Conservation (phyloP, 108 stramenopile species). For the Discostella stelligeroides region DNA sequence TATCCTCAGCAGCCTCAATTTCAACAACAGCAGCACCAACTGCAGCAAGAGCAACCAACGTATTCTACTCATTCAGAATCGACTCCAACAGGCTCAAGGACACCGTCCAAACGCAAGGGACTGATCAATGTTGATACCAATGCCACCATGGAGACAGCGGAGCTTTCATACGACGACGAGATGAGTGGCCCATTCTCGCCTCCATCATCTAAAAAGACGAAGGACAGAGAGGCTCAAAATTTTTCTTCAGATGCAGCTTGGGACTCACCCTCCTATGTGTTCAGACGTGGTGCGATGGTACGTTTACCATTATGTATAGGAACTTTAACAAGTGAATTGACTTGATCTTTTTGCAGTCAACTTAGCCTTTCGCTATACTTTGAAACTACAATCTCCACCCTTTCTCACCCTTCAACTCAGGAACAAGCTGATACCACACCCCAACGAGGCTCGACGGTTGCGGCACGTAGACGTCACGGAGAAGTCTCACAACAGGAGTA, state of each 20-base stretch:
- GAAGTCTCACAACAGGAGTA: background rate
- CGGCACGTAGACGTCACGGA: background rate
- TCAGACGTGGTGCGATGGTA: slow-evolving; percentile 10
- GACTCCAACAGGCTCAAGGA: slow-evolving; percentile 4
- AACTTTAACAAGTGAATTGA: background rate
- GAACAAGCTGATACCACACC: slow-evolving; percentile 16
- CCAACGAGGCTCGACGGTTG: slow-evolving; percentile 18
- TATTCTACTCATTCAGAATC: slow-evolving; percentile 5
- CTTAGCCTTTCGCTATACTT: background rate
- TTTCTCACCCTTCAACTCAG: background rate
- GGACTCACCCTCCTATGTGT: slow-evolving; percentile 15
- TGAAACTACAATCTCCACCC: background rate
- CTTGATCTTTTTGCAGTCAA: background rate
- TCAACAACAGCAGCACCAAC: slow-evolving; percentile 7
- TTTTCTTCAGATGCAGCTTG: slow-evolving; percentile 9
- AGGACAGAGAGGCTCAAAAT: slow-evolving; percentile 3
- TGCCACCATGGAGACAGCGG: slow-evolving; percentile 29
- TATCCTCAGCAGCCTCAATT: slow-evolving; percentile 11
- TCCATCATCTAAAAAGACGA: slow-evolving; percentile 40
- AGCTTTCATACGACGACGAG: slow-evolving; percentile 22
- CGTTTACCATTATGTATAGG: background rate
- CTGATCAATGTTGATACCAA: slow-evolving; percentile 16
- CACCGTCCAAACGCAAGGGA: slow-evolving; percentile 33
- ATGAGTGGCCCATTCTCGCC: slow-evolving; percentile 25
- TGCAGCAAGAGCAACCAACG: slow-evolving; percentile 14